These are phyloP conservation scores for Hericium coralloides DNA, from an alignment of 768 basidiomycete species.

Conservation along the genomic window DNA sequence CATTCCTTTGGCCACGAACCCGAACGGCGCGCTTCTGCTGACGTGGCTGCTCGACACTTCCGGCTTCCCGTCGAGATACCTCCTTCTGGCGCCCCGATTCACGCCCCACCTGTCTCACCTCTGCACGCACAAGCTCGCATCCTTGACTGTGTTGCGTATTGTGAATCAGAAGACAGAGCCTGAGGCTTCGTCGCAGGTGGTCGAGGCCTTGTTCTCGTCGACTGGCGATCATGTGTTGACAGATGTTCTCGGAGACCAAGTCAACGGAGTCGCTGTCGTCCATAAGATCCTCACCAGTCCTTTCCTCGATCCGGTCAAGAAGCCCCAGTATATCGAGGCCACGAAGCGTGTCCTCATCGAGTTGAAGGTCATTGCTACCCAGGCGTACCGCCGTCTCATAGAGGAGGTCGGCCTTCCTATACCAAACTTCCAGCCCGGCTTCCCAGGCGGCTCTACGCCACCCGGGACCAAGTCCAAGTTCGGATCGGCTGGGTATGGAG, in stretches of 20 bases:
- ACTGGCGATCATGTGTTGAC: constrained; percentile 84
- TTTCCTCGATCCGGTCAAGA: constrained; percentile 67
- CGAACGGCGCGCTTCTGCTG: constrained; percentile 90
- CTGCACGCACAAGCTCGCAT: constrained; percentile 96
- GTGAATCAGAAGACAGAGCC: constrained; percentile 95
- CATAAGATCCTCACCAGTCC: constrained; percentile 88
- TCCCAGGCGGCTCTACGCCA: constrained; percentile 50
- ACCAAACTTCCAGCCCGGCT: constrained; percentile 78
- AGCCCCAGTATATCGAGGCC: constrained; percentile 67
- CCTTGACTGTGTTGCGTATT: constrained; percentile 88
- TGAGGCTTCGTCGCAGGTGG: constrained; percentile 76
- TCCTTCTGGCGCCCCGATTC: constrained; percentile 89
- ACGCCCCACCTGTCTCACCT: constrained; percentile 94
- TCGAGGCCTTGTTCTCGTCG: constrained; percentile 87
- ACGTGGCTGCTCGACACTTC: constrained; percentile 97
- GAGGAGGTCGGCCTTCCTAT: constrained; percentile 92
- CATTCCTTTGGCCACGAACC: constrained; percentile 94
- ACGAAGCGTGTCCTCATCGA: constrained; percentile 87
- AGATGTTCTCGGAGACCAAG: constrained; percentile 92
- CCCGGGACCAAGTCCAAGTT: constrained; percentile 53
- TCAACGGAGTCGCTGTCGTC: constrained; percentile 88
- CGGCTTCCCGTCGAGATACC: constrained; percentile 91
- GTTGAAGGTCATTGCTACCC: constrained; percentile 88
- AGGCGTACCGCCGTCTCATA: constrained; percentile 87
- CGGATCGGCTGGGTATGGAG: constrained; percentile 41